Evolutionary conservation across 1,284 basidiomycete species (phyloP).

Genomic region (Papiliotrema laurentii): DNA sequence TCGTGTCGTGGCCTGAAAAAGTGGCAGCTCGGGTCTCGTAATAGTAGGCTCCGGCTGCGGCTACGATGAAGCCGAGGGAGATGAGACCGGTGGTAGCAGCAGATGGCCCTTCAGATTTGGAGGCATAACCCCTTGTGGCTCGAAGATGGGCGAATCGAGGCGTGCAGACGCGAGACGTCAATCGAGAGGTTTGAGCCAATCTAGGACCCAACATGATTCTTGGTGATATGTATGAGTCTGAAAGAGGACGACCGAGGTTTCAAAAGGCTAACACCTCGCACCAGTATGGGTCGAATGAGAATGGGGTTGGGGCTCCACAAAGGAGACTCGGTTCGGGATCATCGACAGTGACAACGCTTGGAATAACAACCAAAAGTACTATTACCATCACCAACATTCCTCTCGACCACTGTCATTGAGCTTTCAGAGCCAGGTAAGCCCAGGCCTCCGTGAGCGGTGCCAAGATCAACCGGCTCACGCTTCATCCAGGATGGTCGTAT

Average conservation of each 20-base stretch:
- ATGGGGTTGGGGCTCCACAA: background rate
- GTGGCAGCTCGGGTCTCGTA: slow-evolving; percentile 14
- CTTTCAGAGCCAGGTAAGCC: too few species aligned
- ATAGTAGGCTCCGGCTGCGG: slow-evolving; percentile 29
- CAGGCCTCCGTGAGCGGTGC: background rate
- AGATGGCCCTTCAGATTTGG: slow-evolving; percentile 4
- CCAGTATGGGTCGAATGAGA: background rate
- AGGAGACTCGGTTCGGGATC: background rate
- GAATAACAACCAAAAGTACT: too few species aligned
- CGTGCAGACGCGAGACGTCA: too few species aligned
- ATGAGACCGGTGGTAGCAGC: slow-evolving; percentile 17
- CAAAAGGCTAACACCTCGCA: too few species aligned
- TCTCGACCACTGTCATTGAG: too few species aligned
- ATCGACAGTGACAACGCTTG: too few species aligned
- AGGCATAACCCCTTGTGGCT: background rate
- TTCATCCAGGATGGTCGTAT: slow-evolving; percentile 24
- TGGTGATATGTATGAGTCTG: too few species aligned
- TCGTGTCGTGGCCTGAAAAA: background rate
- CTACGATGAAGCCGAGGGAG: slow-evolving; percentile 23
- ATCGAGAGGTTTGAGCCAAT: too few species aligned
- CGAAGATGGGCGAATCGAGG: too few species aligned
- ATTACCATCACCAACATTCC: too few species aligned
- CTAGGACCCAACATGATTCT: too few species aligned
- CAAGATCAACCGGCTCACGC: background rate
- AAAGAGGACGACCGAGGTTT: too few species aligned